A percentile compares a stretch with the other conserved stretches of the same genome.
phyloP scores from a whole-genome alignment of 768 basidiomycete species.

The Lentinula boryana region DNA sequence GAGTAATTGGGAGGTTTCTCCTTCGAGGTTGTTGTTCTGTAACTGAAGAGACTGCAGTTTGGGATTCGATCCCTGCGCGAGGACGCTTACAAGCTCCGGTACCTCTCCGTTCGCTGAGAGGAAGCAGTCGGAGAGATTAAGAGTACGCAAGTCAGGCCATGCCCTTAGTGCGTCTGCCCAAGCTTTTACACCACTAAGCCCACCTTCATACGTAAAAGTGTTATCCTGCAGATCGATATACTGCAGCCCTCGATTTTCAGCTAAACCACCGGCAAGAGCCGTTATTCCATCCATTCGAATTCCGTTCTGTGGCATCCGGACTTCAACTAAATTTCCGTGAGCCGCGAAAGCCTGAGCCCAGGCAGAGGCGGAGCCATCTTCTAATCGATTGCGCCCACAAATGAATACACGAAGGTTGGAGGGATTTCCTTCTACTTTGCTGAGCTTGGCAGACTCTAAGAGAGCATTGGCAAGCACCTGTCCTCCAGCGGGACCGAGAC shows the following conservation, averaged over 20 bases:
- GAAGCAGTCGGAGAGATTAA: conserved; percentile 91
- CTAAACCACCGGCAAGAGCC: conserved; percentile 69
- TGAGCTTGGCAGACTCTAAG: conserved; percentile 63
- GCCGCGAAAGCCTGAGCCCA: conserved; percentile 89
- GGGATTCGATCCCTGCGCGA: conserved; percentile 66
- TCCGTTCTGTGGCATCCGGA: conserved; percentile 96
- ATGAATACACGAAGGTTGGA: conserved; percentile 77
- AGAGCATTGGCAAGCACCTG: conserved; percentile 81
- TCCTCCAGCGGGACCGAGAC: conserved; percentile 88
- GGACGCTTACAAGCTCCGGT: conserved; percentile 51
- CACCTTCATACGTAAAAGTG: conserved; percentile 62
- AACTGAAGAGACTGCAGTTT: conserved; percentile 73
- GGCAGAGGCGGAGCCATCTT: conserved; percentile 75
- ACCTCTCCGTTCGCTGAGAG: conserved; percentile 79
- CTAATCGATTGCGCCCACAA: conserved; percentile 94
- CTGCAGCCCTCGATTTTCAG: conserved; percentile 58
- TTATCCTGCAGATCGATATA: conserved; percentile 92
- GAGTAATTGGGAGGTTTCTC: conserved; percentile 59
- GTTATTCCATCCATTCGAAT: conserved; percentile 90
- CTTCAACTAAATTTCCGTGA: conserved; percentile 75
- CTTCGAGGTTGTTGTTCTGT: conserved; percentile 89
- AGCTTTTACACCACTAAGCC: conserved; percentile 41
- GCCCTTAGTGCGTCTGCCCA: conserved; percentile 61
- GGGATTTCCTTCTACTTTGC: conserved; percentile 55
- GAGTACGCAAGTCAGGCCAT: conserved; percentile 68